Base-by-base conservation (phyloP, 371 early-diverging fungal species). In the Rhizopus sp. region DNA sequence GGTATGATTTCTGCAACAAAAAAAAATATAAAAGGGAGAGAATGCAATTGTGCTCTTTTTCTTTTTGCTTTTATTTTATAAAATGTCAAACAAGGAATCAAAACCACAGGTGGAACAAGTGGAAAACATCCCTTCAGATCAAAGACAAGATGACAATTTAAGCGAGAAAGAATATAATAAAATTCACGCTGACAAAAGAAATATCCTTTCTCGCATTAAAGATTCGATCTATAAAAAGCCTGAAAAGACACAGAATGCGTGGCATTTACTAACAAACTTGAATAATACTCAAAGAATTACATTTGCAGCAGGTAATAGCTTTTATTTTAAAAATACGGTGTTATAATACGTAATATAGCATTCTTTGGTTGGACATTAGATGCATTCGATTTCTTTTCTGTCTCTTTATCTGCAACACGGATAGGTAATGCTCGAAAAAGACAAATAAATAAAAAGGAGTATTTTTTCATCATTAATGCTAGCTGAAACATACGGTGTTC, bases 301-400 rank as follows among this genome's bases (percentile, higher is more conserved):
- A 0, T 78, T 78, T 47, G 68, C 64, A 35, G 71, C 78, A 38
- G 78, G 78, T 78, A 66, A 60, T 42, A 15, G 6, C 37, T 4
- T 12, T 12, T 32, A 2, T 40, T 17, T 16, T 41, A 15, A 29
- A 17, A 7, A 17, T 37, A 31, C 32, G 7, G 8, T 17, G 38
- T 23, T 44, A 10, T 9, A 3, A 16, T 9, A 47, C 31, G 7
- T 46, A 4, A 37, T 16, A 29, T 44, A 78, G 87, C 87, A 30
- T 88, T 86, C 54, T 69, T 87, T 55, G 90, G 87, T 9, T 90
- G 90, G 89, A 75, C 83, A 23, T 63, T 87, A n/a, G 88, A 90
- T 69, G 84, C 88, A 8, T 82, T 87, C 60, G 90, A 88, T 68
- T 90, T 85, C 66, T 87, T 87, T 62, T 77, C 78, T 31, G 82